A percentile compares a stretch with the other conserved stretches of the same genome.
These are phyloP conservation scores for Mycena crocata DNA, from an alignment of 768 basidiomycete species.

Conservation along the genomic window DNA sequence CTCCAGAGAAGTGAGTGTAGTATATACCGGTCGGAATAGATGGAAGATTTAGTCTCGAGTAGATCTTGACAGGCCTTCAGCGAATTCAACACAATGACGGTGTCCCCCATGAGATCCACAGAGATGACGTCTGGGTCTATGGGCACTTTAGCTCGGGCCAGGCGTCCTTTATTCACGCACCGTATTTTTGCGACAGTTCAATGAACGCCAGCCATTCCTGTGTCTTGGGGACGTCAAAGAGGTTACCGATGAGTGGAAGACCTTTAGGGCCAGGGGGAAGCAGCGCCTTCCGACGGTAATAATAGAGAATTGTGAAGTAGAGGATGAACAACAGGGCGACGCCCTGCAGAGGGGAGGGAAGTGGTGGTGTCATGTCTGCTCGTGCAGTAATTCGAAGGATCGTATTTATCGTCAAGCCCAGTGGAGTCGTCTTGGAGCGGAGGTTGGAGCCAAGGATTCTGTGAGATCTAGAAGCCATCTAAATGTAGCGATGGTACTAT, in stretches of 20 bases:
- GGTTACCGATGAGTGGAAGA: slow-evolving; percentile 11
- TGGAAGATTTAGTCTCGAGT: slow-evolving; percentile 15
- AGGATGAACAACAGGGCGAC: too few species aligned
- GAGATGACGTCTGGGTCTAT: slow-evolving; percentile 21
- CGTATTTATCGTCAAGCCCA: too few species aligned
- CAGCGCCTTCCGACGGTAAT: not conserved
- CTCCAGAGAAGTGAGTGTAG: too few species aligned
- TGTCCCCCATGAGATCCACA: slow-evolving; percentile 14
- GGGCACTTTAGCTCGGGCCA: not conserved
- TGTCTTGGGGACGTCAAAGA: slow-evolving; percentile 6
- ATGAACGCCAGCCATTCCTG: slow-evolving; percentile 18
- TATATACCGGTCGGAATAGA: slow-evolving; percentile 23
- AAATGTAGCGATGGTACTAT: too few species aligned
- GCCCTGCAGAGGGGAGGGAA: too few species aligned
- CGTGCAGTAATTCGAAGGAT: too few species aligned
- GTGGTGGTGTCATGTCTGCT: too few species aligned
- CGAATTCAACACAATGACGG: slow-evolving; percentile 23
- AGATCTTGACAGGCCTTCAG: not conserved
- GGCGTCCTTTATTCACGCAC: too few species aligned
- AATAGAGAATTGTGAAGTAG: too few species aligned
- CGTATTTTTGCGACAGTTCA: slow-evolving; percentile 15
- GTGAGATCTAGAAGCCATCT: too few species aligned
- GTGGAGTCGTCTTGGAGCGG: too few species aligned
- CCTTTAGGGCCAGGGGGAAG: slow-evolving; percentile 15
- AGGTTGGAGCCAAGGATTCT: too few species aligned